Evolutionary conservation across 805 yeast species (phyloP).

Genomic region (Kluyveromyces siamensis): DNA sequence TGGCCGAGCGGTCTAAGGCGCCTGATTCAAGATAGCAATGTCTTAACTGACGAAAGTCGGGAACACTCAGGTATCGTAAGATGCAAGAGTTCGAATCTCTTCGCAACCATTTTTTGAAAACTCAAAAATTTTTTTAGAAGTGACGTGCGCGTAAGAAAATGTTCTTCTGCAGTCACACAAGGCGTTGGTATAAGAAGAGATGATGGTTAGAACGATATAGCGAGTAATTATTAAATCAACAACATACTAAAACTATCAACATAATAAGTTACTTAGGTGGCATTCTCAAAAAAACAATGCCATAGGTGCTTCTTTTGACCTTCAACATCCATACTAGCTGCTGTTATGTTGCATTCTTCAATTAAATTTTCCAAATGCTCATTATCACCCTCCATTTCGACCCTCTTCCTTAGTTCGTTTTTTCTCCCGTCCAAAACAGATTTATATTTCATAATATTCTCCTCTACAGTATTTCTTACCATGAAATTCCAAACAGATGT

Average conservation of each 20-base stretch:
- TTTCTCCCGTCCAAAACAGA: slow-evolving; percentile 15
- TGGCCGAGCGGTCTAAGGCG: slow-evolving; percentile 26
- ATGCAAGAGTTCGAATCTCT: slow-evolving; percentile 24
- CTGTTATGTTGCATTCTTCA: slow-evolving; percentile 19
- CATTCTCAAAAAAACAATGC: slow-evolving; percentile 22
- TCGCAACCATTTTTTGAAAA: slow-evolving; percentile 16
- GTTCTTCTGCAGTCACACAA: too few species aligned
- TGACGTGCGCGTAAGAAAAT: too few species aligned
- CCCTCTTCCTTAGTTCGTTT: background rate
- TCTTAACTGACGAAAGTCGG: slow-evolving; percentile 10
- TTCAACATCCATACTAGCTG: slow-evolving; percentile 20
- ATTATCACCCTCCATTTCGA: background rate
- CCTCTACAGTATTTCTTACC: slow-evolving; percentile 79
- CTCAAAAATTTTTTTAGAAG: too few species aligned
- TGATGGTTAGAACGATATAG: too few species aligned
- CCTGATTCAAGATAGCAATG: slow-evolving; percentile 17
- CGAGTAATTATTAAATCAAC: too few species aligned
- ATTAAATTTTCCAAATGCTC: slow-evolving; percentile 10
- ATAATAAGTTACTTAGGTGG: background rate
- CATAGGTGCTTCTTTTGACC: slow-evolving; percentile 21
- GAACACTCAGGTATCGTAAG: slow-evolving; percentile 23
- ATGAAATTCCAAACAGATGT: slow-evolving; percentile 93
- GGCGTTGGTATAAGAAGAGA: too few species aligned
- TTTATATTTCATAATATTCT: slow-evolving; percentile 51
- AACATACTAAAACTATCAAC: too few species aligned